Base-by-base conservation (phyloP, 345 rosid genomes). In the Eucalyptus victrix region DNA sequence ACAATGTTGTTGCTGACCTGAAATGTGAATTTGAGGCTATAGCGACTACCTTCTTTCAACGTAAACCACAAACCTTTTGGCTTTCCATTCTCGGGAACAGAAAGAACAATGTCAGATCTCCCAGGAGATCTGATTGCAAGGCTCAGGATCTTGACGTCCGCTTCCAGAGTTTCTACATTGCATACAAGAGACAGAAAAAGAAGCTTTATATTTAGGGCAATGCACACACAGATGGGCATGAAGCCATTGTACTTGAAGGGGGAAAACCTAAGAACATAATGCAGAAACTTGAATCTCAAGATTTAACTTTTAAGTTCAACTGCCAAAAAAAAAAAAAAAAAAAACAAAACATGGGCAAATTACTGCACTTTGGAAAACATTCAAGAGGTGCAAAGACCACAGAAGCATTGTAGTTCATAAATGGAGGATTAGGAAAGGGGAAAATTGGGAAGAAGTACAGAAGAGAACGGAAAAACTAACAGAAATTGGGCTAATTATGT, bases 1-100 rank as follows among this genome's bases (percentile, higher is more conserved):
- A 97, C 99, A 88, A 97, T 95, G 95, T 97, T 97, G 92, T 96
- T 96, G 90, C 94, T 95, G 69, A 97, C 99, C 87, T 93, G 92
- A 92, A 96, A 96, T 81, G 94, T 90, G 92, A 96, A 96, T 87
- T 94, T 89, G 87, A 97, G 93, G 90, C 91, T 94, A 92, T 97
- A 96, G 30, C 90, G 95, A 89, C 97, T 93, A 26, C 98, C 98
- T 94, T 97, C 99, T 90, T 96, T 96, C 91, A 97, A 90, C 54
- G 98, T 96, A 89, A 97, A 97, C 99, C 99, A 97, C 44, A 89
- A 89, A 21, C 99, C 99, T 86, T 94, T 93, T 53, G 95, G 95
- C 28, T 94, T 95, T 88, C 96, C 99, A 28, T 91, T 65, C 93
- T 95, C 94, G 0, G 96, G 97, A 80, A 97, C 92, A 8, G 94